Conservation (phyloP, 2,329 filamentous ascomycete genomes). For the Beauveria sp. region DNA sequence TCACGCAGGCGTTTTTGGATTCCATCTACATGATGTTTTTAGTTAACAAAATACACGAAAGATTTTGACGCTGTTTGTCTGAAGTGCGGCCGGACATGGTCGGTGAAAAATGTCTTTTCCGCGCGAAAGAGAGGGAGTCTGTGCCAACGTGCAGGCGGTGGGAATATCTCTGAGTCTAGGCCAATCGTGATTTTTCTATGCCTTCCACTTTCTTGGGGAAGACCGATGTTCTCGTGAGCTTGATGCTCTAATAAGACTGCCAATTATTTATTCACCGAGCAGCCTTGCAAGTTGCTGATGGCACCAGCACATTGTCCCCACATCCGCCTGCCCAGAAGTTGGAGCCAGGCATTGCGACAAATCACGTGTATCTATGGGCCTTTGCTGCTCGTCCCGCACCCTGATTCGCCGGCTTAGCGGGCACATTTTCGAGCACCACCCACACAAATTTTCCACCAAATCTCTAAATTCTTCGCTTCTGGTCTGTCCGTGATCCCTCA, state of each 20-base stretch:
- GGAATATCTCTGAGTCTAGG: too few relatives aligned
- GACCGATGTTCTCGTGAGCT: too few relatives aligned
- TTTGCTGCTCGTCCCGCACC: slow-evolving; percentile 1
- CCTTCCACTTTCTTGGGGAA: too few relatives aligned
- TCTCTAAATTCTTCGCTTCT: slow-evolving; percentile 32
- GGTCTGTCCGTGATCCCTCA: slow-evolving; percentile 26
- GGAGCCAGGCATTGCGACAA: neutral
- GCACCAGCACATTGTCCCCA: neutral
- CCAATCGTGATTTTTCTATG: too few relatives aligned
- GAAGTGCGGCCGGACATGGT: too few relatives aligned
- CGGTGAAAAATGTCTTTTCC: too few relatives aligned
- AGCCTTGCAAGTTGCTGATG: neutral
- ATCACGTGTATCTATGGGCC: slow-evolving; percentile 13
- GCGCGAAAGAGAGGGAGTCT: too few relatives aligned
- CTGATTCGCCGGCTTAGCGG: slow-evolving; percentile 33
- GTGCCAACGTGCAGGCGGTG: too few relatives aligned
- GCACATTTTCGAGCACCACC: slow-evolving; percentile 28
- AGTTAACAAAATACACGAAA: neutral
- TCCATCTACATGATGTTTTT: neutral
- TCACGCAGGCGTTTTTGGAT: neutral
- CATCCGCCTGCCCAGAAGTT: neutral
- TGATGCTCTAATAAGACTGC: too few relatives aligned
- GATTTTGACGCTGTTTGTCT: too few relatives aligned
- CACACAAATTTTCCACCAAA: slow-evolving; percentile 36
- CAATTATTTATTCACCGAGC: too few relatives aligned